Evolutionary conservation across 257 asterid species (phyloP), one percentile per base, ranked within the genome.

Genomic region (Coffea canephora): DNA sequence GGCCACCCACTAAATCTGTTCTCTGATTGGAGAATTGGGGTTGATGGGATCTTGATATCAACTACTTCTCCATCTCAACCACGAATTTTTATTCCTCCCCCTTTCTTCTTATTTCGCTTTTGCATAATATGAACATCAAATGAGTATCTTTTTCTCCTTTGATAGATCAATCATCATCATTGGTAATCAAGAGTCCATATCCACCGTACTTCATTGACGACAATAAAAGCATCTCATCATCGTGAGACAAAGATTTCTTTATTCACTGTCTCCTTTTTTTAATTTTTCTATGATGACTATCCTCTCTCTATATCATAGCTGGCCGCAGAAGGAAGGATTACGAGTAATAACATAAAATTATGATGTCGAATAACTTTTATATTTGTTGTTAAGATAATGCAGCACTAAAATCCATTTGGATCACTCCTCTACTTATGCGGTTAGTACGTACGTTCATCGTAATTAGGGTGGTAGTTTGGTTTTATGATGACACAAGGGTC

Each of bases 161-260:
- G 69, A 54, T 73, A 31, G 64, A 86, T 75, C 86, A 81, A 85
- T 88, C 88, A 73, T 61, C 64, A 86, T 84, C 85, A 75, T 75
- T 76, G 73, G 36, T 82, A 73, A 78, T 78, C 85, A 82, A 14
- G 72, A 59, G 75, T 70, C 84, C 48, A 83, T 77, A 73, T 80
- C 55, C 36, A 71, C 70, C 43, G 78, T 71, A 70, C 82, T 77
- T 69, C 46, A 71, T 7, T 71, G 14, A 71, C 39, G 64, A 75
- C 79, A 78, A 31, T 78, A 83, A 83, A 79, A 79, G 83, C 82
- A 85, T 81, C 75, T 67, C 69, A 31, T 13, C 69, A 12, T 1
- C 36, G 59, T 43, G 73, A 78, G 50, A 69, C 75, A 79, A 73
- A 62, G n/a, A 67, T 48, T 25, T 49, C 23, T 14, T 61, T 13